Percentiles rank a stretch among this genome's conserved stretches.
These are phyloP conservation scores for Candida succiphila DNA, from an alignment of 805 yeast species.

Conservation along the genomic window DNA sequence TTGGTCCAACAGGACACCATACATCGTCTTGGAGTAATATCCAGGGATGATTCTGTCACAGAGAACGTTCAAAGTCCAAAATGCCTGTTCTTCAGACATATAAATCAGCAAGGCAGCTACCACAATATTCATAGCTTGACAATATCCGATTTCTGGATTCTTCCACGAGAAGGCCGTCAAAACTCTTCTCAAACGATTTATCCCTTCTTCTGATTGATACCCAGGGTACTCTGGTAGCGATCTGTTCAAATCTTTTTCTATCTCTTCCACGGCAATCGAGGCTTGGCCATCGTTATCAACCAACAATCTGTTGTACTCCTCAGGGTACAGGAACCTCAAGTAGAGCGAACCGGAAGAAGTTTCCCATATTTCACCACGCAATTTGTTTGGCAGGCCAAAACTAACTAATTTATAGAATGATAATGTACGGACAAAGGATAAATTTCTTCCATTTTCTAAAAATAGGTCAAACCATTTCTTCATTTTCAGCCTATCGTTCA, in stretches of 20 bases:
- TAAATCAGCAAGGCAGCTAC: conserved; percentile 69
- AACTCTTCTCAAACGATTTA: conserved; percentile 73
- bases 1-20: conserved; percentile 91
- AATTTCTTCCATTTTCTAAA: conserved; percentile 72
- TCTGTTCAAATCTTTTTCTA: conserved; percentile 90
- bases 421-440: conserved; percentile 64
- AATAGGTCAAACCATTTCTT: conserved; percentile 92
- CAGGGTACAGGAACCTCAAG: conserved; percentile 50
- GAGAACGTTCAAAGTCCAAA: conserved; percentile 76
- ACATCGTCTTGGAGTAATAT: conserved; percentile 94
- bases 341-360: conserved; percentile 80
- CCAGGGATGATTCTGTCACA: conserved; percentile 90
- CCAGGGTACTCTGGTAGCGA: conserved; percentile 96
- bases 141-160: conserved; percentile 93
- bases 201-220: conserved; percentile 81
- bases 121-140: conserved; percentile 97
- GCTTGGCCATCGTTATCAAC: conserved; percentile 50
- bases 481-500: conserved; percentile 76
- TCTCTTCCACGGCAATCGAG: conserved; percentile 89
- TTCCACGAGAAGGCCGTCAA: conserved; percentile 94
- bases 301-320: conserved; percentile 49
- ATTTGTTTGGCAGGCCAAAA: conserved; percentile 88
- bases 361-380: conserved; percentile 97
- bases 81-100: conserved; percentile 96
- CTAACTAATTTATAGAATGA: conserved; percentile 75